Conservation (phyloP, 2,329 filamentous ascomycete species). For the Neopestalotiopsis rosae region DNA sequence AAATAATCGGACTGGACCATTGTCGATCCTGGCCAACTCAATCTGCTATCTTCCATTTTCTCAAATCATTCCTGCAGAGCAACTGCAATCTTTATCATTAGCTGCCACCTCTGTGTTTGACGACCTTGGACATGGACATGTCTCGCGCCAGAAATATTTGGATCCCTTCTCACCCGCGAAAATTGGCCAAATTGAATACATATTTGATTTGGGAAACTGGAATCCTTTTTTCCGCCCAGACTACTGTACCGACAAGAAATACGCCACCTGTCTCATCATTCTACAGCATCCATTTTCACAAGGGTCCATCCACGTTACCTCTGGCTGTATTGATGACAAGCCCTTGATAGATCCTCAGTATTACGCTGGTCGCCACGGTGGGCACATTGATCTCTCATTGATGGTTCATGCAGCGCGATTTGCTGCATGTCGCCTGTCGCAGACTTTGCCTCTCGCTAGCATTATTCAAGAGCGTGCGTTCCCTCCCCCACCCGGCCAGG, state of each 20-base stretch:
- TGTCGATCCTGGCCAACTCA: slow-evolving; percentile 45
- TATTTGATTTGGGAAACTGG: slow-evolving; percentile 55
- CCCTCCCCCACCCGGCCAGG: slow-evolving; percentile 22
- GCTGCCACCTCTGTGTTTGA: slow-evolving; percentile 27
- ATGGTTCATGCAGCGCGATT: slow-evolving; percentile 49
- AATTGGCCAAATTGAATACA: slow-evolving; percentile 53
- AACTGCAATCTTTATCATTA: slow-evolving; percentile 28
- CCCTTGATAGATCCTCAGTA: slow-evolving; percentile 49
- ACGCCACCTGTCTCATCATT: slow-evolving; percentile 54
- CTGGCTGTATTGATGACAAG: slow-evolving; percentile 20
- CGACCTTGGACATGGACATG: slow-evolving; percentile 28
- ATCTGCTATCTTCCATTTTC: slow-evolving; percentile 48
- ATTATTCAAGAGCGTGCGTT: slow-evolving; percentile 38
- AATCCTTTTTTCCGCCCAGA: slow-evolving; percentile 42
- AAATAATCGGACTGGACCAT: slow-evolving; percentile 36
- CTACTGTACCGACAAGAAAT: slow-evolving; percentile 41
- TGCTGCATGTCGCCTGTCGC: slow-evolving; percentile 40
- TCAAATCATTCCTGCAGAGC: slow-evolving; percentile 33
- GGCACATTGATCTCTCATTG: slow-evolving; percentile 46
- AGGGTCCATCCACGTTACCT: slow-evolving; percentile 51
- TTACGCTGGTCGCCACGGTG: slow-evolving; percentile 40
- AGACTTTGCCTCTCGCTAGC: slow-evolving; percentile 40
- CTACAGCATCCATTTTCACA: slow-evolving; percentile 57
- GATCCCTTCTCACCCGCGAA: slow-evolving; percentile 27
- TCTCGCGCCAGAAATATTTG: slow-evolving; percentile 40